Evolutionary conservation across 192 early-diverging fungal species (phyloP), one percentile per base, ranked within the genome.

Genomic region (Backusella westeae): DNA sequence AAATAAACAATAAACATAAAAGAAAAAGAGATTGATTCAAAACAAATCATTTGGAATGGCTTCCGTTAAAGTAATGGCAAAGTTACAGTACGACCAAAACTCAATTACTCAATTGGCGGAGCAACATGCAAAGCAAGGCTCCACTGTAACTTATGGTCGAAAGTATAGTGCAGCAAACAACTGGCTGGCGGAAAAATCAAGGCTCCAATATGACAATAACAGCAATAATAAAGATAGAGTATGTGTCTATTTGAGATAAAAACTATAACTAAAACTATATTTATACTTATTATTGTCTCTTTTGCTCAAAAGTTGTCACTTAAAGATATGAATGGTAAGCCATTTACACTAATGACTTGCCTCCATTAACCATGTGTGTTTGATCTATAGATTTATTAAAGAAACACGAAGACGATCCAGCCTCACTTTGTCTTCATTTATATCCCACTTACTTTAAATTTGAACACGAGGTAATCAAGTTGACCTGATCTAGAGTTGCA

Each of bases 381-480:
- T 86, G 26, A 49, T 75, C 10, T 35, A 63, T 9, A 84, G 86
- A 83, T 77, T 66, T 87, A 19, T 44, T 87, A 76, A 9, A 84
- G 79, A 78, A 83, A 73, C 85, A 88, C 72, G 81, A 82, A 68
- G 71, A 85, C 23, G 85, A 84, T 56, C 80, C 82, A 68, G 88
- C 91, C 6, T 93, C 92, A 2, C 82, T 92, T 39, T 80, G 82
- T 35, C 70, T 93, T 41, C 92, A 92, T 71, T 74, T 93, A 66
- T 91, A 91, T 71, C 84, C 89, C 53, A 90, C 90, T 32, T 91
- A 93, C 83, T 93, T 92, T 77, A 90, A 91, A 67, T 93, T 93
- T 80, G 90, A 91, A 42, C 85, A 86, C 65, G 82, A 88, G 81
- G 86, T 87, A 77, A 9, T 10, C 19, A n/a, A 23, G 21, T 21